Evolutionary conservation across 2,329 filamentous ascomycete species (phyloP).

Genomic region (Bipolaris victoriae): DNA sequence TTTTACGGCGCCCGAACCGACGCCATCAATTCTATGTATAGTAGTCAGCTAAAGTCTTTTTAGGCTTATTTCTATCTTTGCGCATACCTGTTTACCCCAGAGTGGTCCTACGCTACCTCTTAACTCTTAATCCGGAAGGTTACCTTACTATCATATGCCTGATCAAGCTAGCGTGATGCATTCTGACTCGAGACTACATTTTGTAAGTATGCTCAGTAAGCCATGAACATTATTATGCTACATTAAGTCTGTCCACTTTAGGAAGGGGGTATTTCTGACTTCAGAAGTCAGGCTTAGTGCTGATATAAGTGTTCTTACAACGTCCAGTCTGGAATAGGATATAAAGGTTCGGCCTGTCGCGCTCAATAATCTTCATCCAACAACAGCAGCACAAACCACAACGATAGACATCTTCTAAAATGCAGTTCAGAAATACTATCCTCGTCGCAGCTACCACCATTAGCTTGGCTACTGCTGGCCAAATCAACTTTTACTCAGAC

Average conservation of each 20-base stretch:
- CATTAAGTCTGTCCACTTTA: neutral
- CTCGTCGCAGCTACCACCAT: constrained; percentile 13
- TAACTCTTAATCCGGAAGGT: too few relatives aligned
- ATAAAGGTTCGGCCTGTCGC: neutral
- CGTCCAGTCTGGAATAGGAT: neutral
- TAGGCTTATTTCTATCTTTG: too few relatives aligned
- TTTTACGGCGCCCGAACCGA: too few relatives aligned
- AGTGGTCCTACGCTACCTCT: too few relatives aligned
- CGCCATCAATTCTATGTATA: too few relatives aligned
- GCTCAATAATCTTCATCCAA: neutral
- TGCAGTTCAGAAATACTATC: constrained; percentile 7
- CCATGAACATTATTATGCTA: neutral
- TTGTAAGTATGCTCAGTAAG: too few relatives aligned
- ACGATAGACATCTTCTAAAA: neutral
- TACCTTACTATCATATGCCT: too few relatives aligned
- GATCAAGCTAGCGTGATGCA: too few relatives aligned
- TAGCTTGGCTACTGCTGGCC: constrained; percentile 17
- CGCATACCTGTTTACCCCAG: too few relatives aligned
- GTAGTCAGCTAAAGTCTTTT: too few relatives aligned
- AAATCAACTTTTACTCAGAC: constrained; percentile 31
- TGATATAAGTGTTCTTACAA: neutral
- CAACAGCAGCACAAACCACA: neutral
- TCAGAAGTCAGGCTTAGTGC: neutral
- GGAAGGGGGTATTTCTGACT: neutral
- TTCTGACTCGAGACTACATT: too few relatives aligned